Base-by-base conservation (phyloP, 768 basidiomycete genomes). In the Stropharia rugosoannulata region DNA sequence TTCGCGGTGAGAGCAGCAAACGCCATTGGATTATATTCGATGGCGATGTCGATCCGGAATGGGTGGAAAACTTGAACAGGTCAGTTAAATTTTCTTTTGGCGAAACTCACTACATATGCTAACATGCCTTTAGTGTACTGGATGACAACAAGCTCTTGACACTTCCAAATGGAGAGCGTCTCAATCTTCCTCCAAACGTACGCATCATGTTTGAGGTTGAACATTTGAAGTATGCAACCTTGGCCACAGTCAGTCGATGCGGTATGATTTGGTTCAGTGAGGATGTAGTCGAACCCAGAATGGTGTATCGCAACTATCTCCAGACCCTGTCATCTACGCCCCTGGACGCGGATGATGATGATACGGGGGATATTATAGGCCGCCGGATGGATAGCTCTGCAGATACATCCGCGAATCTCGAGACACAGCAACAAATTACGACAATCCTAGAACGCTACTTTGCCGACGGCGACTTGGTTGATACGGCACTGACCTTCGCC, bases 181-280 rank as follows among this genome's bases (percentile, higher is more conserved):
- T 99, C 55, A 98, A 95, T 68, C 80, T 99, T 22, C 97, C 97
- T 1, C 83, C 93, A 3, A 98, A 98, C 66, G 95, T 99, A 19
- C 89, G 97, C 51, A 95, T 99, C 70, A 96, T 99, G 94, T 98
- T 99, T 68, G 97, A 99, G 70, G 97, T 98, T 54, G 97, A 98
- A 69, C 94, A 97, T 70, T 83, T 99, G 62, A 90, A 87, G 64
- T 99, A 96, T 69, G 97, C 97, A 0, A 99, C 97, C 3, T 85
- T 90, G 51, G 97, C 97, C 13, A 99, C 97, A 25, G 97, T 99
- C 79, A 97, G 94, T 84, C 95, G 97, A 54, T 99, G 97, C 66
- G 97, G 97, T 69, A 99, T 99, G 97, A 96, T 99, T 64, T 99
- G 97, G 97, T 99, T 99, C 76, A 98, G 95, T 68, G 95, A 98